phyloP scores from a whole-genome alignment of 169 alveolate species.

The Plasmodium fragile region DNA sequence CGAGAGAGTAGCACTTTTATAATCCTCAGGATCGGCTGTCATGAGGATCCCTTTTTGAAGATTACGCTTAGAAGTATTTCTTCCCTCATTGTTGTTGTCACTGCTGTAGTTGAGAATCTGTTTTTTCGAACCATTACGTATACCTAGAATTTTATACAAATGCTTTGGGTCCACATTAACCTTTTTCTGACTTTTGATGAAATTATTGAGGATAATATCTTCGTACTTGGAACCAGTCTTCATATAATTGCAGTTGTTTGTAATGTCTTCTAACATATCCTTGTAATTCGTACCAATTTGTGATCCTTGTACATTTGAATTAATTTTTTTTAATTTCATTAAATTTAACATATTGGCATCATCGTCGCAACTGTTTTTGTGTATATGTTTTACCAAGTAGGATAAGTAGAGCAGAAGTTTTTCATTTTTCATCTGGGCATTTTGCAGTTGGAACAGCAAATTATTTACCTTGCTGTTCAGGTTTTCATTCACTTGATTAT shows the following conservation, averaged over 20 bases:
- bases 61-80: neutral
- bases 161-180: neutral
- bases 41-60: neutral
- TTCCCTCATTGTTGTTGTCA: neutral
- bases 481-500: conserved; percentile 35
- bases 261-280: neutral
- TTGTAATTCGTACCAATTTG: neutral
- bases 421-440: conserved; percentile 67
- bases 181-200: conserved; percentile 6
- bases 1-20: neutral
- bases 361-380: neutral
- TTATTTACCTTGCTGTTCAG: conserved; percentile 53
- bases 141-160: neutral
- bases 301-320: neutral
- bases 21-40: neutral
- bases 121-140: neutral
- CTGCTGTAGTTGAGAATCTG: neutral
- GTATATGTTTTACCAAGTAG: conserved; percentile 40
- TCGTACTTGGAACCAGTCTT: neutral
- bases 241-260: conserved; percentile 13
- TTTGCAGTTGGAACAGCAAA: conserved; percentile 52
- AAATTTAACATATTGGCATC: conserved; percentile 1
- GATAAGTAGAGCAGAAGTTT: conserved; percentile 47
- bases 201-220: neutral
- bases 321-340: conserved; percentile 25